These are phyloP conservation scores for Pisolithus sp. DNA, from an alignment of 768 basidiomycete genomes.

Conservation along the genomic window DNA sequence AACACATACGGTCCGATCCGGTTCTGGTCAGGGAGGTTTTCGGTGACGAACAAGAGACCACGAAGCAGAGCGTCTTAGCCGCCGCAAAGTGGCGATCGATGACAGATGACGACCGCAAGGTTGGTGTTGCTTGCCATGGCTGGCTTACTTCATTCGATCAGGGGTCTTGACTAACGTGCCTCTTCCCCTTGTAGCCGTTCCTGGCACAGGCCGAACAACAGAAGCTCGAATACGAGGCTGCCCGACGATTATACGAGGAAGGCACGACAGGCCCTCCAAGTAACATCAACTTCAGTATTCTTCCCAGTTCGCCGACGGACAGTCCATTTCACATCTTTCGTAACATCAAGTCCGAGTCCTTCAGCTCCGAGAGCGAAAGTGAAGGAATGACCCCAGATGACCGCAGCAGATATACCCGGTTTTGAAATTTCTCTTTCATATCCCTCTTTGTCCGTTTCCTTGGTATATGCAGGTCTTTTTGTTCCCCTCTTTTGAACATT, in stretches of 20 bases:
- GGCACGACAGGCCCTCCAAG: constrained; percentile 61
- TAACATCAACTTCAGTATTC: constrained; percentile 79
- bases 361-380: constrained; percentile 66
- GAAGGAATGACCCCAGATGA: constrained; percentile 56
- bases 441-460: constrained; percentile 13
- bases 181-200: constrained; percentile 58
- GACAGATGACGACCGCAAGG: constrained; percentile 91
- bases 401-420: constrained; percentile 30
- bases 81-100: constrained; percentile 91
- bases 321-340: constrained; percentile 36
- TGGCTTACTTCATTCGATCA: neutral
- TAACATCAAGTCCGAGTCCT: constrained; percentile 50
- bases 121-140: constrained; percentile 28
- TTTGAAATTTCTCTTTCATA: constrained; percentile 20
- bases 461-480: constrained; percentile 4
- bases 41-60: constrained; percentile 87
- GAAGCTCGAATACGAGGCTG: constrained; percentile 89
- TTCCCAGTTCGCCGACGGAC: constrained; percentile 58
- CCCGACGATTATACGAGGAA: constrained; percentile 82
- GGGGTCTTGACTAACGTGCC: constrained; percentile 7
- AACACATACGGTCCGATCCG: constrained; percentile 78
- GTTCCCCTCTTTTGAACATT: constrained; percentile 29
- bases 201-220: constrained; percentile 90
- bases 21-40: constrained; percentile 74
- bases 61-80: constrained; percentile 89